phyloP scores from a whole-genome alignment of 306 rosid species.

The Cicer cuneatum region DNA sequence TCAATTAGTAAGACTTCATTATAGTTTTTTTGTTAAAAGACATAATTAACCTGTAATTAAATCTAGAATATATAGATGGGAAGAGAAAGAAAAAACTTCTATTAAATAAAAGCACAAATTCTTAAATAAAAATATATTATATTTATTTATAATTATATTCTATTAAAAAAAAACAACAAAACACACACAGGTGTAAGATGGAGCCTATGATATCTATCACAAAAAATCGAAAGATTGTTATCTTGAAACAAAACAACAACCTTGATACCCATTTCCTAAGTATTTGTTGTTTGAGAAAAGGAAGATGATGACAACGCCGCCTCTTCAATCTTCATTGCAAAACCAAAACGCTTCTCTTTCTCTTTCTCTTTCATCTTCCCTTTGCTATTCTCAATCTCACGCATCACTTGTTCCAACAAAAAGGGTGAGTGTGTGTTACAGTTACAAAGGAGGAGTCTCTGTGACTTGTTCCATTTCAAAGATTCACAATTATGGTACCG shows the following conservation, averaged over 20 bases:
- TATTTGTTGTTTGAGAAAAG: neutral
- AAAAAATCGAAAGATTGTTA: neutral
- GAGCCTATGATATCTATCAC: no score
- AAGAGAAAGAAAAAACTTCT: no score
- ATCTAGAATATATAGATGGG: no score
- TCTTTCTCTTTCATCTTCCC: slow-evolving; percentile 62
- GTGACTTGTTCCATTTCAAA: slow-evolving; percentile 67
- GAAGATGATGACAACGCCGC: slow-evolving; percentile 41
- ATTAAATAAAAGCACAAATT: no score
- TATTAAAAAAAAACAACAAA: no score
- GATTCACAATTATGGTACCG: slow-evolving; percentile 70
- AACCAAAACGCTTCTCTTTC: slow-evolving; percentile 43
- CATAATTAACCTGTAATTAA: no score
- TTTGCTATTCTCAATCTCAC: slow-evolving; percentile 44
- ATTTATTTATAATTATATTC: no score
- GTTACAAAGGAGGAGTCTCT: slow-evolving; percentile 21
- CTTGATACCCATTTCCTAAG: neutral
- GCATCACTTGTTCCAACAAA: slow-evolving; percentile 32
- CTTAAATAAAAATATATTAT: no score
- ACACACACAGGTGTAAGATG: no score
- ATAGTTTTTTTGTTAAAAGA: no score
- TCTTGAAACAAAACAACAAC: neutral
- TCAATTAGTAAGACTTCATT: no score
- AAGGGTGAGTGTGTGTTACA: neutral
- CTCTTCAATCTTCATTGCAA: slow-evolving; percentile 61